Evolutionary conservation across 2,329 filamentous ascomycete species (phyloP).

Genomic region (Phaeoacremonium minimum): DNA sequence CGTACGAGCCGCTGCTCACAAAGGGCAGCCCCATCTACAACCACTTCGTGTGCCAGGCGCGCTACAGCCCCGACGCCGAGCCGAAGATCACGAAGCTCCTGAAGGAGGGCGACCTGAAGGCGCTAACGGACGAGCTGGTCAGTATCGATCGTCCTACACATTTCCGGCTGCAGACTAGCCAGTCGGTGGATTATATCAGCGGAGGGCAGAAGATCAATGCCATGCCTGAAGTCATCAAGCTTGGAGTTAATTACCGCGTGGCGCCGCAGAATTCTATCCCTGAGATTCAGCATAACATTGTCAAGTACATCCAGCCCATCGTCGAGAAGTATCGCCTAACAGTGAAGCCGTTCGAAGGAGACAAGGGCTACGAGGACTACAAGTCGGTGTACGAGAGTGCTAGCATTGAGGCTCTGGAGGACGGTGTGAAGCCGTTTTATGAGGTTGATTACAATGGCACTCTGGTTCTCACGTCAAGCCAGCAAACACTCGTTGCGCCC

Average conservation of each 20-base stretch:
- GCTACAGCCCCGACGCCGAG: slow-evolving; percentile 22
- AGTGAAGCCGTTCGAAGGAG: slow-evolving; percentile 41
- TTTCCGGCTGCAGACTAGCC: slow-evolving; percentile 53
- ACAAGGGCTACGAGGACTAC: slow-evolving; percentile 21
- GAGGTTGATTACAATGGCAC: slow-evolving; percentile 35
- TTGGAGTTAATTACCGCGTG: slow-evolving; percentile 52
- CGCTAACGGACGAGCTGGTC: slow-evolving; percentile 21
- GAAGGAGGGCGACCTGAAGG: slow-evolving; percentile 22
- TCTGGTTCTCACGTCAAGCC: slow-evolving; percentile 26
- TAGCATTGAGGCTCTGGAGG: slow-evolving; percentile 11
- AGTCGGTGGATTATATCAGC: slow-evolving; percentile 48
- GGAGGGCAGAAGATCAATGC: slow-evolving; percentile 57
- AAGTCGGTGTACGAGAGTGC: background rate
- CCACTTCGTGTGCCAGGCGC: slow-evolving; percentile 27
- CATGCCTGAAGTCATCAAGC: slow-evolving; percentile 47
- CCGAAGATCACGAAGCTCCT: slow-evolving; percentile 25
- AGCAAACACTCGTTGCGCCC: slow-evolving; percentile 26
- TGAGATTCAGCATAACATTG: slow-evolving; percentile 37
- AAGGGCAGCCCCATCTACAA: slow-evolving; percentile 26
- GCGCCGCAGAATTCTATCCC: slow-evolving; percentile 48
- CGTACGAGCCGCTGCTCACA: slow-evolving; percentile 24
- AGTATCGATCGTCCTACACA: slow-evolving; percentile 31
- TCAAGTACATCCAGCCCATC: slow-evolving; percentile 38
- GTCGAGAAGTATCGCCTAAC: slow-evolving; percentile 42
- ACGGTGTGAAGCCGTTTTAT: slow-evolving; percentile 20